Base-by-base conservation (phyloP, 139 green algal genomes). In the Ostreobium quekettii region DNA sequence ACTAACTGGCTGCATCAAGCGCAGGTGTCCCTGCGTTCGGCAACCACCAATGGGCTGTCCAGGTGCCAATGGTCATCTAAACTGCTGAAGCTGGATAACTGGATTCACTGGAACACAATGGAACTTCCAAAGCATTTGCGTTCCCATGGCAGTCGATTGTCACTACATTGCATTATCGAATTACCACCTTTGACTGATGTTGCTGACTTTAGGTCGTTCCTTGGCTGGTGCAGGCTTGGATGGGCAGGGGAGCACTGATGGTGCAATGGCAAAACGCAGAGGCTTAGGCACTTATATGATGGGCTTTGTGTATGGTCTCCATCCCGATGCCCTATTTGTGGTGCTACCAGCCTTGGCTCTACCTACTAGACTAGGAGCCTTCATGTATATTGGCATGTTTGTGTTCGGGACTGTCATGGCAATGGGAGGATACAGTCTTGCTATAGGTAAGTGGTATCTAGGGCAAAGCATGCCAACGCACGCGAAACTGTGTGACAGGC, bases 301-400 rank as follows among this genome's bases (percentile, higher is more conserved):
- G 4, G 94, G 94, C 53, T 91, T 99, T 58, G 82, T 99, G 36
- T 95, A 97, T 68, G 94, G 94, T 2, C 78, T 99, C 48, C 92
- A 97, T 71, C 94, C 94, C 2, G 94, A 99, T 66, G 90, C 94
- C 0, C 78, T 99, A 24, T 96, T 99, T 57, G 84, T 98, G 8
- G 86, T 99, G 30, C 81, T 99, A 3, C 94, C 94, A 1, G 94
- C 94, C 1, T 76, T 99, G 48, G 86, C 94, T 7, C 78, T 99
- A 36, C 91, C 94, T 48, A 95, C 89, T 32, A 91, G 91, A 74
- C 58, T 86, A 24, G 91, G 89, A 4, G 89, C 91, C 2, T 69
- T 89, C 3, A 79, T 88, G 3, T 99, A 97, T 77, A 89, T 96
- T 70, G 56, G 75, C 24, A 91, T 90, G 78, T 99, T 99, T 81